phyloP scores from a whole-genome alignment of 257 asterid genomes.

The Solanum ossicruentum region DNA sequence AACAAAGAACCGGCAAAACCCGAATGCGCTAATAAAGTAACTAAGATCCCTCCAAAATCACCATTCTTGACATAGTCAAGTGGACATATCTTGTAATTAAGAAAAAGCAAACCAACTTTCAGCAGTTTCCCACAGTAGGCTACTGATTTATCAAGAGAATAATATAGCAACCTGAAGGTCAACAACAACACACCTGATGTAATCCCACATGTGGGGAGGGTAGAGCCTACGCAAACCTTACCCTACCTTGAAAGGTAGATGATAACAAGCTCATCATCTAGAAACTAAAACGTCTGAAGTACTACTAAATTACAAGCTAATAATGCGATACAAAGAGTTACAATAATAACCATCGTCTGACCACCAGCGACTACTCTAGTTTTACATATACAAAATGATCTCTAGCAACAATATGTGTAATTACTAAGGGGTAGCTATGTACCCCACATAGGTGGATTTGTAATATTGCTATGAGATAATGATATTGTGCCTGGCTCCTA shows the following conservation, averaged over 20 bases:
- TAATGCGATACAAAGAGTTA: neutral
- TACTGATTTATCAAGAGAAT: neutral
- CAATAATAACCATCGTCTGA: neutral
- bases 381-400: neutral
- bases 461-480: neutral
- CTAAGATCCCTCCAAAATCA: neutral
- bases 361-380: neutral
- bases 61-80: neutral
- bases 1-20: neutral
- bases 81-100: neutral
- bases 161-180: neutral
- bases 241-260: neutral
- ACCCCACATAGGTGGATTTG: neutral
- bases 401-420: neutral
- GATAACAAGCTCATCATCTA: neutral
- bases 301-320: neutral
- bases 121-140: neutral
- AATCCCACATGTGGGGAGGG: neutral
- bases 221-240: neutral
- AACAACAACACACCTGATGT: neutral
- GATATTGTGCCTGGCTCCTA: neutral
- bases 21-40: neutral
- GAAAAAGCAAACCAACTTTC: neutral
- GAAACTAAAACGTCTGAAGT: neutral
- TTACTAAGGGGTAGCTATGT: neutral